Conservation (phyloP, 306 rosid genomes). For the Mucuna pruriens region DNA sequence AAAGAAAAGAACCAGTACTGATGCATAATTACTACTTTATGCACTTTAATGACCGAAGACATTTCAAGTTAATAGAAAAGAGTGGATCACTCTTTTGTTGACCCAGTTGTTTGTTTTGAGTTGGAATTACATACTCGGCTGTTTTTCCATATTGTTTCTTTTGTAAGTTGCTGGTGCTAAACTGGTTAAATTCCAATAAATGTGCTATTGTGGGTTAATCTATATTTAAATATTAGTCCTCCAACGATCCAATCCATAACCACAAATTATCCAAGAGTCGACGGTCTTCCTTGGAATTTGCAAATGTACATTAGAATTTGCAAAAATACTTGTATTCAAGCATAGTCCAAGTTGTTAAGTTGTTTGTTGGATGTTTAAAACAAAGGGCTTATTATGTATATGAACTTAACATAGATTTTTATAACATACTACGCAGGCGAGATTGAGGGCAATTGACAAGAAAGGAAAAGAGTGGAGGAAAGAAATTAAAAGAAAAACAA, state of each 20-base stretch:
- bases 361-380: too few species aligned
- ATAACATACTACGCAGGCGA: too few species aligned
- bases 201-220: conserved; percentile 17
- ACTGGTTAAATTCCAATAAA: conserved; percentile 53
- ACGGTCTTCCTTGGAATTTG: not conserved
- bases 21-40: conserved; percentile 30
- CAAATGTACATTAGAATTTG: too few species aligned
- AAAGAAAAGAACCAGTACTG: conserved; percentile 71
- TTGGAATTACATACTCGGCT: conserved; percentile 36
- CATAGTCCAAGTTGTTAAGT: too few species aligned
- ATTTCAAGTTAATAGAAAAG: conserved; percentile 45
- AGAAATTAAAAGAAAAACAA: too few species aligned
- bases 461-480: too few species aligned
- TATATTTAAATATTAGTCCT: not conserved
- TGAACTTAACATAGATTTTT: too few species aligned
- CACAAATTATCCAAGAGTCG: not conserved
- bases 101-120: conserved; percentile 43
- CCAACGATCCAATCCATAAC: too few species aligned
- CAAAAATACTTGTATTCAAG: too few species aligned
- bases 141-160: conserved; percentile 32
- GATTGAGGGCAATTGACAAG: too few species aligned
- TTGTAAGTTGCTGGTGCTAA: conserved; percentile 47
- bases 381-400: too few species aligned
- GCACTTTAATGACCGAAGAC: conserved; percentile 38
- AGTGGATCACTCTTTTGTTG: conserved; percentile 54